Evolutionary conservation across 495 filamentous ascomycete species (phyloP).

Genomic region (Staphylotrichum longicolle): DNA sequence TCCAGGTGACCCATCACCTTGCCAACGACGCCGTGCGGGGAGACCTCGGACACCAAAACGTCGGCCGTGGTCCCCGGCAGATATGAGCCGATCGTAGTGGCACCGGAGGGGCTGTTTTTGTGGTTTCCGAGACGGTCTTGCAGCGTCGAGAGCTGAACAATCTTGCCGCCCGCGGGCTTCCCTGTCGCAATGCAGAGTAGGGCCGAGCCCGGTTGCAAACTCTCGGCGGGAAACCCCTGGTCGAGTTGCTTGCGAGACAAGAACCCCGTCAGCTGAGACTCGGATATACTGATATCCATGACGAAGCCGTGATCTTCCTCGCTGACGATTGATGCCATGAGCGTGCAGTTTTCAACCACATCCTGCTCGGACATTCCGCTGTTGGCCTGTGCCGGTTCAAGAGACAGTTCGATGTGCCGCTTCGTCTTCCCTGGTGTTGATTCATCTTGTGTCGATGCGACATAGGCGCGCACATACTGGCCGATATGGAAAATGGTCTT

Average conservation of each 20-base stretch:
- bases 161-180: conserved; percentile 71
- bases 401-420: conserved; percentile 77
- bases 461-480: conserved; percentile 84
- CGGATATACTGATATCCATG: conserved; percentile 82
- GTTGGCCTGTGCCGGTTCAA: conserved; percentile 75
- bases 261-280: conserved; percentile 70
- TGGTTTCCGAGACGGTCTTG: conserved; percentile 66
- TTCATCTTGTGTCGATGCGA: conserved; percentile 70
- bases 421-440: conserved; percentile 60
- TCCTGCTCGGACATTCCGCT: conserved; percentile 65
- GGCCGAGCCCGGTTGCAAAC: conserved; percentile 63
- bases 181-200: conserved; percentile 79
- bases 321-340: conserved; percentile 85
- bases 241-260: conserved; percentile 83
- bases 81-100: conserved; percentile 85
- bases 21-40: conserved; percentile 57
- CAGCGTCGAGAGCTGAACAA: conserved; percentile 82
- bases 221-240: conserved; percentile 62
- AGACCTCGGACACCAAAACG: conserved; percentile 74
- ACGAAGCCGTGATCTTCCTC: conserved; percentile 93
- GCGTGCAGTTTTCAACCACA: conserved; percentile 64
- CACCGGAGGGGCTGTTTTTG: conserved; percentile 63
- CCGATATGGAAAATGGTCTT: conserved; percentile 73
- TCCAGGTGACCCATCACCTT: conserved; percentile 92
- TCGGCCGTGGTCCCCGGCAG: conserved; percentile 87